These are phyloP conservation scores for Setaria italica DNA, from an alignment of 202 grass and related monocot genomes.

Conservation along the genomic window DNA sequence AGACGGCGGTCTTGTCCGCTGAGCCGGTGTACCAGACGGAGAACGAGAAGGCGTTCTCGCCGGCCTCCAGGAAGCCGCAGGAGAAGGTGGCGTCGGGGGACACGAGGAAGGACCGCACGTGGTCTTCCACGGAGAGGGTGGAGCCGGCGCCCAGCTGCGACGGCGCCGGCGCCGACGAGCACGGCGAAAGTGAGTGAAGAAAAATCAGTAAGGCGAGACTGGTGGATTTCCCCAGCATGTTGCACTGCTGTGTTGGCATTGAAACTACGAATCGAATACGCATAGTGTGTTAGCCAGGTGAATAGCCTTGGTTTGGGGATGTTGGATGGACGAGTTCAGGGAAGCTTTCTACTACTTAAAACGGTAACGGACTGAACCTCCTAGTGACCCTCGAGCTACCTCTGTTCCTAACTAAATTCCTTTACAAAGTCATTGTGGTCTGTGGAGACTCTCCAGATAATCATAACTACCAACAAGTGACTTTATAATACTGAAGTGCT, in stretches of 20 bases:
- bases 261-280: background rate
- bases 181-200: background rate
- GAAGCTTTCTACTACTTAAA: background rate
- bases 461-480: background rate
- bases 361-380: background rate
- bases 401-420: background rate
- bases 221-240: background rate
- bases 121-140: conserved; percentile 42
- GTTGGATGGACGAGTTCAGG: background rate
- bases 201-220: background rate
- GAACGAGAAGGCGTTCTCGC: conserved; percentile 54
- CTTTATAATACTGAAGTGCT: too few relatives aligned
- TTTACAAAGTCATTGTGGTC: too few relatives aligned
- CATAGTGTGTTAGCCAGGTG: too few relatives aligned
- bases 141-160: conserved; percentile 17
- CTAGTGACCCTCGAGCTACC: background rate
- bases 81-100: conserved; percentile 52
- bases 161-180: background rate
- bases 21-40: conserved; percentile 56
- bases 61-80: conserved; percentile 42
- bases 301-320: background rate
- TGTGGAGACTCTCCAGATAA: too few relatives aligned
- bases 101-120: conserved; percentile 38
- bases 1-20: conserved; percentile 41
- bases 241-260: background rate